These are phyloP conservation scores for Rhodomyrtus tomentosa DNA, from an alignment of 345 rosid species.

Conservation along the genomic window DNA sequence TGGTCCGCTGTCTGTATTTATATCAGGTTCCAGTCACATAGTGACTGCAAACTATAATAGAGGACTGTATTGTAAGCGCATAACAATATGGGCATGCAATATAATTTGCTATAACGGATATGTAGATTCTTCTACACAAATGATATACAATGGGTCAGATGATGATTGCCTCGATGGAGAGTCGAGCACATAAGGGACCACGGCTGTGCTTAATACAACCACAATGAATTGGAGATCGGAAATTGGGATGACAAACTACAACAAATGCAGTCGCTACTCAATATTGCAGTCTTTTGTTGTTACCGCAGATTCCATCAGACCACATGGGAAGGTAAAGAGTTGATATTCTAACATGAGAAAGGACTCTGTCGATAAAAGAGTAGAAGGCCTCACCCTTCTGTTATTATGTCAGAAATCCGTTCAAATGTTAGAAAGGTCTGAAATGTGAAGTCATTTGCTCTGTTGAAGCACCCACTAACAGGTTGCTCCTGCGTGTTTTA, in stretches of 20 bases:
- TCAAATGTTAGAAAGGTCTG: not conserved
- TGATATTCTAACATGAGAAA: not conserved
- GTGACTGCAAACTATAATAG: not conserved
- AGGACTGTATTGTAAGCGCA: not conserved
- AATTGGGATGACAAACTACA: not conserved
- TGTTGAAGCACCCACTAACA: not conserved
- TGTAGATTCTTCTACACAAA: not conserved
- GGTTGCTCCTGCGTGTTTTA: not conserved
- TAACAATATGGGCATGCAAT: not conserved
- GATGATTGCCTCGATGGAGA: not conserved
- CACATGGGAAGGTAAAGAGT: not conserved
- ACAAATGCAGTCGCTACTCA: not conserved
- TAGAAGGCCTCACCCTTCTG: not conserved
- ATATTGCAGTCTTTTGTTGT: not conserved
- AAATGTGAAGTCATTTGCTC: not conserved
- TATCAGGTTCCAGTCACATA: no score
- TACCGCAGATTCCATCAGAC: not conserved
- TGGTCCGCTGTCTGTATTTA: no score
- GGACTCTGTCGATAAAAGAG: no score
- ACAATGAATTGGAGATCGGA: not conserved
- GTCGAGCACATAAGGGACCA: not conserved
- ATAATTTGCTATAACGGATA: not conserved
- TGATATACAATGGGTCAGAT: not conserved
- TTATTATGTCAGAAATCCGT: not conserved
- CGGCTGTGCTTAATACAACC: not conserved